Conservation (phyloP, 1,284 basidiomycete genomes). For the Mycosarcoma mackinlayi region DNA sequence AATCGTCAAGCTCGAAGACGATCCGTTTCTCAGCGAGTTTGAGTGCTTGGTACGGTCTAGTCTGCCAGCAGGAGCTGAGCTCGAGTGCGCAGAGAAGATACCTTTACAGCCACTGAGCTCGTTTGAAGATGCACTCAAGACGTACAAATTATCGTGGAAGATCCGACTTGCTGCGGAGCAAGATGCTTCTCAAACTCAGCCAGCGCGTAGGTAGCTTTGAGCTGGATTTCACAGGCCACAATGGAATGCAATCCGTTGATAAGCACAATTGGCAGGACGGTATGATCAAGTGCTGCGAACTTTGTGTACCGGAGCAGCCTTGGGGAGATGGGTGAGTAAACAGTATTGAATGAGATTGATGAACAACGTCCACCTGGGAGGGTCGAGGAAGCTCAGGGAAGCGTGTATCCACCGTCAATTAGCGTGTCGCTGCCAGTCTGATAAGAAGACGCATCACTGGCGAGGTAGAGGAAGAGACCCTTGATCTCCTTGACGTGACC, state of each 20-base stretch:
- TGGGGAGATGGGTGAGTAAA: no score
- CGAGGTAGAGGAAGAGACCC: slow-evolving; percentile 61
- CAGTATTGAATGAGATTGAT: no score
- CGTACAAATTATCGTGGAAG: slow-evolving; percentile 63
- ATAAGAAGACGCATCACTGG: slow-evolving; percentile 53
- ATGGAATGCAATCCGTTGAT: no score
- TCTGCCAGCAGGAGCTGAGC: neutral
- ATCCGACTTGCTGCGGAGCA: slow-evolving; percentile 58
- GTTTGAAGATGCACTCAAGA: slow-evolving; percentile 60
- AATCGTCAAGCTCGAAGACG: slow-evolving; percentile 27
- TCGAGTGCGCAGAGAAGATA: neutral
- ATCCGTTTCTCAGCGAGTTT: slow-evolving; percentile 44
- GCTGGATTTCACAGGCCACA: no score
- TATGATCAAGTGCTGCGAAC: no score
- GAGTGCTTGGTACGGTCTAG: slow-evolving; percentile 18
- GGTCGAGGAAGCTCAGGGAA: slow-evolving; percentile 22
- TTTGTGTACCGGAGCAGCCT: no score
- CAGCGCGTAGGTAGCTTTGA: no score
- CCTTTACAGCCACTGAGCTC: slow-evolving; percentile 29
- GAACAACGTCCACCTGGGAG: no score
- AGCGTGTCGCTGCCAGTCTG: slow-evolving; percentile 53
- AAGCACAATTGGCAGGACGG: no score
- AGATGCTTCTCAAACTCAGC: slow-evolving; percentile 1
- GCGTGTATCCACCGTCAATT: slow-evolving; percentile 61
- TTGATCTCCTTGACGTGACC: slow-evolving; percentile 66